Conservation (phyloP, 2,329 filamentous ascomycete genomes). For the Neopestalotiopsis sp. region DNA sequence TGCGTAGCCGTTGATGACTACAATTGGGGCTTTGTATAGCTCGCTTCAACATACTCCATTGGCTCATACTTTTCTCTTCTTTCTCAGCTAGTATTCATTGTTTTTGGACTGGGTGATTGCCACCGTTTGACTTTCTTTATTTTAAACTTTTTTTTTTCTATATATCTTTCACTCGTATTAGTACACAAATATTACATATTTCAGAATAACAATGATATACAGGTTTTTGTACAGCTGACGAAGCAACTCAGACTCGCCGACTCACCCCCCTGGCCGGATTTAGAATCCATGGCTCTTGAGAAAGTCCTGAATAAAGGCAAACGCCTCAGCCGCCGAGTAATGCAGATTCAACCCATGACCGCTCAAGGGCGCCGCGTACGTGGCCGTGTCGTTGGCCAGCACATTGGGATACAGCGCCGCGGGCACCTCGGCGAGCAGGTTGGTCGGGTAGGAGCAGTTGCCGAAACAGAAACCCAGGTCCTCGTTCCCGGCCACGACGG, state of each 20-base stretch:
- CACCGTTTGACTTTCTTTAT: too few relatives aligned
- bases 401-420: background rate
- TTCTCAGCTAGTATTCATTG: too few relatives aligned
- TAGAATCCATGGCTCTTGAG: background rate
- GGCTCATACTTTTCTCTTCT: too few relatives aligned
- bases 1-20: too few relatives aligned
- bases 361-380: background rate
- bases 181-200: background rate
- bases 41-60: too few relatives aligned
- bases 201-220: background rate
- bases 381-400: background rate
- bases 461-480: conserved; percentile 30
- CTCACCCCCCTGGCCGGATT: background rate
- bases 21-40: too few relatives aligned
- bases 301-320: background rate
- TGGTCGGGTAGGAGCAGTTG: conserved; percentile 26
- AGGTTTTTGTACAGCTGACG: background rate
- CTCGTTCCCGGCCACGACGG: conserved; percentile 28
- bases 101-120: too few relatives aligned
- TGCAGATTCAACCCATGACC: background rate
- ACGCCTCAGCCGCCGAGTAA: background rate
- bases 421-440: conserved; percentile 15
- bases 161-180: background rate
- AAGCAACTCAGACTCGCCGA: background rate
- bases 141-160: background rate